These are phyloP conservation scores for Mangifera indica DNA, from an alignment of 345 rosid genomes.

Conservation along the genomic window DNA sequence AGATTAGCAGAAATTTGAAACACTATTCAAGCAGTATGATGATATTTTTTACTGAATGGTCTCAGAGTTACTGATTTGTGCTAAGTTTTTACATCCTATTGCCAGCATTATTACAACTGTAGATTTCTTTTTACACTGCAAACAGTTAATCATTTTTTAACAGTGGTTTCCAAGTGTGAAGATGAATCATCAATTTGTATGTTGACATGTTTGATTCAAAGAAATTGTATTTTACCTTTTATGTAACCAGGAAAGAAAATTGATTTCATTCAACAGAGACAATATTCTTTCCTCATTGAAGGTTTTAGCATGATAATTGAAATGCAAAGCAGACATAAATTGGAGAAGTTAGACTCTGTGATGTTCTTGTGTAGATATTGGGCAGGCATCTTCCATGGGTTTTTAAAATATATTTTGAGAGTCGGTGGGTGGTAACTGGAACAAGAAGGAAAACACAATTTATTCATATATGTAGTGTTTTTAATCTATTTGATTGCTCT, in stretches of 20 bases:
- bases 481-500: not conserved
- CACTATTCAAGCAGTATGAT: not conserved
- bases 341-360: not conserved
- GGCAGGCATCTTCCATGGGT: not conserved
- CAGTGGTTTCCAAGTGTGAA: not conserved
- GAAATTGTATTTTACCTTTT: too few relatives aligned
- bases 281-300: not conserved
- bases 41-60: not conserved
- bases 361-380: not conserved
- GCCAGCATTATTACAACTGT: not conserved
- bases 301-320: not conserved
- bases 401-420: not conserved
- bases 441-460: not conserved
- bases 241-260: too few relatives aligned
- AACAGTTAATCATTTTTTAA: not conserved
- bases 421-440: not conserved
- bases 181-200: not conserved
- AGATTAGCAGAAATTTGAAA: constrained; percentile 1
- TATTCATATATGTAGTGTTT: not conserved
- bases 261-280: not conserved
- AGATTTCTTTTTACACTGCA: not conserved
- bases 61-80: not conserved
- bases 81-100: not conserved
- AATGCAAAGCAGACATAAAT: not conserved
- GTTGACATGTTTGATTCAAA: not conserved